Conservation (phyloP, 202 grass and related monocot genomes). For the Musa balbisiana region DNA sequence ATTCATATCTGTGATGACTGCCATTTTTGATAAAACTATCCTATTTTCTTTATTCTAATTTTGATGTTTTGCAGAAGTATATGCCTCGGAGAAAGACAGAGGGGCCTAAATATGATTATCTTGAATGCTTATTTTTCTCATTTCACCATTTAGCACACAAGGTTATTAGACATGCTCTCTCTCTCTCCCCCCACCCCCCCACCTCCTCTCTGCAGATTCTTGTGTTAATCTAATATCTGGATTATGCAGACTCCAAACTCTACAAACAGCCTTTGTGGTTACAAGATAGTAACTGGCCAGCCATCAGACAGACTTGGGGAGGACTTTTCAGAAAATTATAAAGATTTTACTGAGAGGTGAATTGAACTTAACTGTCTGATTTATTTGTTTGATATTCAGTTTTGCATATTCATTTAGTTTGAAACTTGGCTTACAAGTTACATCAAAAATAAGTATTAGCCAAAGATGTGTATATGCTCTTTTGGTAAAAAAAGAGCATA, state of each 20-base stretch:
- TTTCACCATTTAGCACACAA: constrained; percentile 94
- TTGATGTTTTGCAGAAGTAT: constrained; percentile 40
- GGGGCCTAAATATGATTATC: constrained; percentile 67
- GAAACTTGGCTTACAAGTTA: too few relatives aligned
- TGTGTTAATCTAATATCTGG: constrained; percentile 24
- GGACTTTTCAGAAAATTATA: constrained; percentile 78
- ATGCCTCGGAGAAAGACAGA: constrained; percentile 87
- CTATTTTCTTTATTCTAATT: too few relatives aligned
- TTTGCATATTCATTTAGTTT: too few relatives aligned
- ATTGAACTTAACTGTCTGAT: too few relatives aligned
- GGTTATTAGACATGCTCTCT: constrained; percentile 34
- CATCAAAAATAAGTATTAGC: too few relatives aligned
- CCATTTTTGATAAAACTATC: too few relatives aligned
- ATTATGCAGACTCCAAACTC: constrained; percentile 77
- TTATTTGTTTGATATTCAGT: too few relatives aligned
- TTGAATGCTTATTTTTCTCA: constrained; percentile 86
- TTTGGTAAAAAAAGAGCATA: too few relatives aligned
- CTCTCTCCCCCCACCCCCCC: too few relatives aligned
- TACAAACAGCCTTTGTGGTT: constrained; percentile 92
- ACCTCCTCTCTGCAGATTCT: too few relatives aligned
- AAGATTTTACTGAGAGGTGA: constrained; percentile 91
- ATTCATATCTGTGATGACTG: too few relatives aligned
- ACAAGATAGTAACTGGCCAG: constrained; percentile 97
- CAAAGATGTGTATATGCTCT: too few relatives aligned
- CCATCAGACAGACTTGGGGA: constrained; percentile 96